Evolutionary conservation across 2,329 filamentous ascomycete species (phyloP).

Genomic region (Drechslerella coelobrocha): DNA sequence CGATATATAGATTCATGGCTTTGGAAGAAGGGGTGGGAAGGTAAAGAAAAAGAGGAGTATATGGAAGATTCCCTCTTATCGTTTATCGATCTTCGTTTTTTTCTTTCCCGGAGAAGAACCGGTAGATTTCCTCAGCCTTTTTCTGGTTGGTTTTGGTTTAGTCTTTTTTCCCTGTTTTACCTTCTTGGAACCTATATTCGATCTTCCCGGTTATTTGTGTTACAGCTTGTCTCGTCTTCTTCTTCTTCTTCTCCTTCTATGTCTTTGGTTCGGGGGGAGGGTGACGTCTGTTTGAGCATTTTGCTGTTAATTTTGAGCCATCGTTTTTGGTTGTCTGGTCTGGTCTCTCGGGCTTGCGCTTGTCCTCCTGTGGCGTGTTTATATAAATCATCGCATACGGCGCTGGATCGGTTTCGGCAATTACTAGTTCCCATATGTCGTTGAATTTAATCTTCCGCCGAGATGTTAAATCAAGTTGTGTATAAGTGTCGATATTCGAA

Average conservation of each 20-base stretch:
- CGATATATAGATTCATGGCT: neutral
- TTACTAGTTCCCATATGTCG: slow-evolving; percentile 11
- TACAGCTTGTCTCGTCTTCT: neutral
- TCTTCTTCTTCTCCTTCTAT: neutral
- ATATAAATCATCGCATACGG: slow-evolving; percentile 44
- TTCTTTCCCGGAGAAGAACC: slow-evolving; percentile 3
- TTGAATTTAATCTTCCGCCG: neutral
- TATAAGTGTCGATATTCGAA: too few species aligned
- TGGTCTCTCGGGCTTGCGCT: neutral
- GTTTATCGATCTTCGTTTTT: slow-evolving; percentile 18
- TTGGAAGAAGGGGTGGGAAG: slow-evolving; percentile 14
- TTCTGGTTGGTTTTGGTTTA: neutral
- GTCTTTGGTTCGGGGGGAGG: neutral
- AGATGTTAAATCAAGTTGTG: neutral
- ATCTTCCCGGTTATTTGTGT: neutral
- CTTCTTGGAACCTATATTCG: neutral
- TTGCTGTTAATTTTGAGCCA: neutral
- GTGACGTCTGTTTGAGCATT: neutral
- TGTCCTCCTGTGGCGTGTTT: slow-evolving; percentile 8
- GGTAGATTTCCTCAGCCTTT: slow-evolving; percentile 33
- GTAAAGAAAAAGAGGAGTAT: slow-evolving; percentile 20
- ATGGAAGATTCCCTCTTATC: slow-evolving; percentile 2
- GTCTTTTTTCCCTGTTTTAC: neutral
- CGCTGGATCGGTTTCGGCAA: slow-evolving; percentile 30
- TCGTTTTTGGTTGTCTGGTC: neutral